A percentile compares a stretch with the other conserved stretches of the same genome.
These are phyloP conservation scores for Scleroderma citrinum DNA, from an alignment of 768 basidiomycete species.

Conservation along the genomic window DNA sequence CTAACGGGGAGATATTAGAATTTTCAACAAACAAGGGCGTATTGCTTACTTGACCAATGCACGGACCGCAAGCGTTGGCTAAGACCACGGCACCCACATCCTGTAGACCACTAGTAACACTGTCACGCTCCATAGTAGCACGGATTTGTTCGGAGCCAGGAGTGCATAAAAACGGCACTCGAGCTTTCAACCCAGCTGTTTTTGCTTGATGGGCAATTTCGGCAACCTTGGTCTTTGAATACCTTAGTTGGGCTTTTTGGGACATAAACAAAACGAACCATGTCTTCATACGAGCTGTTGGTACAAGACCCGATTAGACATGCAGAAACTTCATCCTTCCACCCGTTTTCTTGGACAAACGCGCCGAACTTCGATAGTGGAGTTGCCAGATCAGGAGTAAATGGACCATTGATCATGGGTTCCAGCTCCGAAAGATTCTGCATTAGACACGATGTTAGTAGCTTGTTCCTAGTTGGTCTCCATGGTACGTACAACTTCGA, in stretches of 20 bases:
- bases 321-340: constrained; percentile 92
- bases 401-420: constrained; percentile 93
- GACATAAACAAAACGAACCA: constrained; percentile 43
- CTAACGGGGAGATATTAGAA: constrained; percentile 29
- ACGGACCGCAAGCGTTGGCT: constrained; percentile 98
- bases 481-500: constrained; percentile 69
- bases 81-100: constrained; percentile 91
- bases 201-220: constrained; percentile 88
- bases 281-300: constrained; percentile 96
- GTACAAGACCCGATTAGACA: constrained; percentile 97
- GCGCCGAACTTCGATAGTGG: constrained; percentile 84
- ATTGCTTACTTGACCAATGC: constrained; percentile 80
- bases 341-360: constrained; percentile 78
- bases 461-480: not conserved
- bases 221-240: constrained; percentile 75
- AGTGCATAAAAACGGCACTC: constrained; percentile 84
- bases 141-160: constrained; percentile 95
- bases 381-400: constrained; percentile 94
- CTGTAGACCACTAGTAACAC: constrained; percentile 73
- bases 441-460: constrained; percentile 1
- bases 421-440: constrained; percentile 87
- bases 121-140: constrained; percentile 94
- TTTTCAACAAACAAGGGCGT: constrained; percentile 1
- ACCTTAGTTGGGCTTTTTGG: constrained; percentile 4
- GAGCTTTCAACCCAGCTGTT: constrained; percentile 70